Evolutionary conservation across 2,329 filamentous ascomycete species (phyloP), one percentile per base, ranked within the genome.

Genomic region (Diaporthe citrichinensis): DNA sequence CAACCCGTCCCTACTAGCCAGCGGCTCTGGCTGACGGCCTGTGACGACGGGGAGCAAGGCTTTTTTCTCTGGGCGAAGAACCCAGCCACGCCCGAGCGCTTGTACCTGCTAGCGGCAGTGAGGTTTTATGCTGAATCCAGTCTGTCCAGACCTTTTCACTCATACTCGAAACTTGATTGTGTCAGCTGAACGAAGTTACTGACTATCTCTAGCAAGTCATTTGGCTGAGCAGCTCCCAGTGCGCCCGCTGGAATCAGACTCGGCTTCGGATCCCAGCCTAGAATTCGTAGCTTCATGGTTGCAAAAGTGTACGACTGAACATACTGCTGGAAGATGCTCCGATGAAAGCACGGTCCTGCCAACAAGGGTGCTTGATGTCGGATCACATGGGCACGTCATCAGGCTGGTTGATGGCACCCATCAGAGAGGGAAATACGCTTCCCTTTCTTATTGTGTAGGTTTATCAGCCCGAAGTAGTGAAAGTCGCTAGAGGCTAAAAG

Each of bases 361-460:
- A 58, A 74, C 51, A 9, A 53, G 77, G 25, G 23, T 78, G 7
- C 75, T 78, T 41, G 75, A 77, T 55, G 44, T 77, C 31, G 76
- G 67, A 4, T 15, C 49, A 10, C 8, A 67, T 17, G 76, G 75
- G 12, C 73, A 76, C 9, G 39, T 65, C 31, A 65, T 78, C 15
- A 77, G 73, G 58, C 59, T 78, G 23, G 73, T 78, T 8, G 75
- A 76, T 31, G 36, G 59, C 41, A 31, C 51, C 10, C 71, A 71
- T 5, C 71, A 67, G 41, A 57, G 31, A 28, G 77, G 73, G 20
- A 59, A 14, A 72, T 78, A 78, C 53, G 76, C 73, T 41, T 75
- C 71, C 53, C 71, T 78, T 23, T 78, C 77, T 17, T 78, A 78
- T 31, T 77, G 77, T 46, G 76, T 78, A 71, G 31, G 77, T 49